Base-by-base conservation (phyloP, 2,329 filamentous ascomycete species). In the Monilinia polystroma region DNA sequence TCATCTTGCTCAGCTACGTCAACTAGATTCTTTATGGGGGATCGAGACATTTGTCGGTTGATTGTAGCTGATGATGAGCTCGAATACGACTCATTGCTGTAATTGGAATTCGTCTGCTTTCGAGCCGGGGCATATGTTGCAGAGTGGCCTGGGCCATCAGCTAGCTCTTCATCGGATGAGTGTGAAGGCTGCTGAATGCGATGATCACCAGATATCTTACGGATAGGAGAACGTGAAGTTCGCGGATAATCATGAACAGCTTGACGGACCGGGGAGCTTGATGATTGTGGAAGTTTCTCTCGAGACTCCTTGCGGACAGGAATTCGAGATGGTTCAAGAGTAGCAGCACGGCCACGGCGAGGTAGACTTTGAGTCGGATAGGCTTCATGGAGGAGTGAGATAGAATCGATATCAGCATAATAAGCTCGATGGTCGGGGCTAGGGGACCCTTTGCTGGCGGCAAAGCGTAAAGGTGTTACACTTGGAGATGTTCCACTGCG, bases 401-500 rank as follows among this genome's bases (percentile, higher is more conserved):
- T 45, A 52, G 63, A 52, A 52, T 59, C 53, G 6, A 49, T 20
- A 65, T 41, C 32, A 20, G 11, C 54, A 52, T 65, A 29, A 51
- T 59, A 43, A 5, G 23, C 32, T 49, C 32, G 35, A 59, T 47
- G 6, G 14, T 59, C 20, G 35, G 43, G n/a, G 35, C 29, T 51
- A 41, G 43, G n/a, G 43, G 16, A 51, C 14, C 32, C 29, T 49
- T 65, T 43, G 29, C 43, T 43, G 38, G n/a, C 16, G 11, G 43
- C 54, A 29, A 59, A 52, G 38, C 54, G 63, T 18, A 41, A 49
- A 12, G 45, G 63, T 14, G 54, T 49, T 11, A 72, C 18, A 47
- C 51, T 69, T 54, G 70, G 70, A n/a, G 70, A 71, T 45, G 70
- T 70, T 23, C 64, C 70, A 32, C 70, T 69, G 47, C 70, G 70